phyloP scores from a whole-genome alignment of 73 alveolate genomes.

The Blepharisma stoltei region DNA sequence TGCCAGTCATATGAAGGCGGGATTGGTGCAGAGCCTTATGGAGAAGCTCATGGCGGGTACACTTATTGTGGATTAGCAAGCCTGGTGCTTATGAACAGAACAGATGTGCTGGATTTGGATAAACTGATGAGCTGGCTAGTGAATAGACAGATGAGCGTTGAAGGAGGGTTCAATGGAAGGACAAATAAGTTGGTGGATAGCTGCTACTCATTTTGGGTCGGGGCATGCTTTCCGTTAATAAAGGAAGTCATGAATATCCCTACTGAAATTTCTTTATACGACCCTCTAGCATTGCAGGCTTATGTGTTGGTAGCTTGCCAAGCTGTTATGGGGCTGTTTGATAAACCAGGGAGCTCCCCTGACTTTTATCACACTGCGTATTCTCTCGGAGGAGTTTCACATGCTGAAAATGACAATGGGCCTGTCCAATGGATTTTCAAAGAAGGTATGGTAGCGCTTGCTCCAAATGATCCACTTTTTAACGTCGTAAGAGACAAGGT shows the following conservation, averaged over 20 bases:
- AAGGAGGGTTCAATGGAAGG: slow-evolving; percentile 98
- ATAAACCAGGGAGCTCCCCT: slow-evolving; percentile 91
- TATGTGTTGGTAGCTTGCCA: slow-evolving; percentile 73
- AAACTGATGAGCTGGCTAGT: slow-evolving; percentile 78
- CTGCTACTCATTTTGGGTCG: slow-evolving; percentile 97
- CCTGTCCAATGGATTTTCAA: too few species aligned
- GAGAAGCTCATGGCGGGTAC: slow-evolving; percentile 99
- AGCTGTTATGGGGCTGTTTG: slow-evolving; percentile 81
- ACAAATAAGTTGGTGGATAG: slow-evolving; percentile 95
- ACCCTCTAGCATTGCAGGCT: slow-evolving; percentile 82
- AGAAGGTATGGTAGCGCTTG: too few species aligned
- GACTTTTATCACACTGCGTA: slow-evolving; percentile 93
- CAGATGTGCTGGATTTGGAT: slow-evolving; percentile 73
- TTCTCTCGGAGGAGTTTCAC: slow-evolving; percentile 68
- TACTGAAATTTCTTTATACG: slow-evolving; percentile 54
- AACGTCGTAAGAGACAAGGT: too few species aligned
- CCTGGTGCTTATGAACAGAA: slow-evolving; percentile 65
- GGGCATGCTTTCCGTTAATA: slow-evolving; percentile 38
- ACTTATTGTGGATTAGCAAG: slow-evolving; percentile 97
- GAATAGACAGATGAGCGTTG: slow-evolving; percentile 76
- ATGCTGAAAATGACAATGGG: too few species aligned
- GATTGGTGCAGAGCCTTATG: slow-evolving; percentile 86
- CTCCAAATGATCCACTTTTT: too few species aligned
- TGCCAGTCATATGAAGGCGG: slow-evolving; percentile 99
- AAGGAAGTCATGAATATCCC: slow-evolving; percentile 3